Evolutionary conservation across 1,284 basidiomycete species (phyloP).

Genomic region (Cryptococcus sp.): DNA sequence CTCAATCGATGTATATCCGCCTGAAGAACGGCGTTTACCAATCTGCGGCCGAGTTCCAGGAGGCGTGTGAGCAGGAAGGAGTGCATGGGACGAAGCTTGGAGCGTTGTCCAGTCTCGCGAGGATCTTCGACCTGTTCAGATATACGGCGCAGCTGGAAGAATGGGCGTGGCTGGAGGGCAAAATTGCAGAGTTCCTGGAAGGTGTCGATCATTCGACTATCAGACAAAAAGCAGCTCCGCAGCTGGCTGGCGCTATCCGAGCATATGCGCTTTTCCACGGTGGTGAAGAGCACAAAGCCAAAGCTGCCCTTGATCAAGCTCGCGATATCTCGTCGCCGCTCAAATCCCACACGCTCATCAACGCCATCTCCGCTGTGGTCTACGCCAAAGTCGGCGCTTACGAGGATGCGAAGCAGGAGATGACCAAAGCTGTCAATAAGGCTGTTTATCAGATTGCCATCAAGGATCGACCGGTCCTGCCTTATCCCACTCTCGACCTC

Average conservation of each 20-base stretch:
- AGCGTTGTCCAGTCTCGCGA: conserved; percentile 9
- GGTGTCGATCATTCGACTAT: not conserved
- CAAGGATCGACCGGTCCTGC: not conserved
- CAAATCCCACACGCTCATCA: conserved; percentile 1
- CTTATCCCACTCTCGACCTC: conserved; percentile 11
- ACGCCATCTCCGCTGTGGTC: conserved; percentile 13
- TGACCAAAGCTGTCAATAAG: conserved; percentile 8
- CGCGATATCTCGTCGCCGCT: not conserved
- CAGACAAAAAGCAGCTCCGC: conserved; percentile 1
- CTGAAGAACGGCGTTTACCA: conserved; percentile 11
- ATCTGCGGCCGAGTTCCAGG: conserved; percentile 14
- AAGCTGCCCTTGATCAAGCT: not conserved
- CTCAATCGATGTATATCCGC: conserved; percentile 6
- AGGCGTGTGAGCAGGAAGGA: conserved; percentile 9
- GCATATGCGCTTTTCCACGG: conserved; percentile 10
- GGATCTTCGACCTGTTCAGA: conserved; percentile 14
- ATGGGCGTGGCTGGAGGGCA: conserved; percentile 17
- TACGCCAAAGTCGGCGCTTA: conserved; percentile 11
- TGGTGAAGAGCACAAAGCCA: conserved; percentile 8
- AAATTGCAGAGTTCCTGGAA: conserved; percentile 5
- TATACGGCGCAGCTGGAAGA: conserved; percentile 14
- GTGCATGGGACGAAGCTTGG: conserved; percentile 7
- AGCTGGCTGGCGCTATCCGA: conserved; percentile 8
- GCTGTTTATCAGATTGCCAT: conserved; percentile 3
- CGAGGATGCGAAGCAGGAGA: conserved; percentile 12